Conservation (phyloP, 2,329 filamentous ascomycete genomes). For the Pseudogymnoascus sp. region DNA sequence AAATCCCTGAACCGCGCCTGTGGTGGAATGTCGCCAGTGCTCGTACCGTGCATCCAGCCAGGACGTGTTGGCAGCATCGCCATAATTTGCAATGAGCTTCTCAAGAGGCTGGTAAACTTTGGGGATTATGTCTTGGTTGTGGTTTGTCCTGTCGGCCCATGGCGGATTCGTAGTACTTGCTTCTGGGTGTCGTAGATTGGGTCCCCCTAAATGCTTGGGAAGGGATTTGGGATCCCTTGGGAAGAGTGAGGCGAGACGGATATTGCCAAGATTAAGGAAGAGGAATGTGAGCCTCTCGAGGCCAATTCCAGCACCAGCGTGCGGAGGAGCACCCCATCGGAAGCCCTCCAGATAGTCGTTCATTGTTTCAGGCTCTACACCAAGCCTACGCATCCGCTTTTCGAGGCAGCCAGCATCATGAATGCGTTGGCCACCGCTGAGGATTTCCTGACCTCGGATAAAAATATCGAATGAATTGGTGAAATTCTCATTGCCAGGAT, state of each 20-base stretch:
- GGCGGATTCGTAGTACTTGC: constrained; percentile 70
- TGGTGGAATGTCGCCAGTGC: constrained; percentile 73
- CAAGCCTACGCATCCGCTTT: constrained; percentile 66
- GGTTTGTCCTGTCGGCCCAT: constrained; percentile 43
- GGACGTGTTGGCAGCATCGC: constrained; percentile 86
- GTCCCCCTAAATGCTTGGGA: constrained; percentile 56
- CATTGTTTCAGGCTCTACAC: constrained; percentile 75
- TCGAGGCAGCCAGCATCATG: constrained; percentile 70
- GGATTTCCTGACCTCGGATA: constrained; percentile 84
- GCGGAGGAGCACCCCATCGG: constrained; percentile 79
- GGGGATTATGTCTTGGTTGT: constrained; percentile 38
- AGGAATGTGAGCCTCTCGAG: constrained; percentile 84
- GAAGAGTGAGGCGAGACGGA: constrained; percentile 81
- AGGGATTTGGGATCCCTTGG: constrained; percentile 83
- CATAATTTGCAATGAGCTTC: constrained; percentile 90
- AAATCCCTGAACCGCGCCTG: constrained; percentile 79
- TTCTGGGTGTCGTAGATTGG: constrained; percentile 73
- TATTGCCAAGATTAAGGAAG: constrained; percentile 78
- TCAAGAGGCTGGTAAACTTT: constrained; percentile 65
- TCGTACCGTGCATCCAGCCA: constrained; percentile 87
- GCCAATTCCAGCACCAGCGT: constrained; percentile 84
- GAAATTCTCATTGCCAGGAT: constrained; percentile 61
- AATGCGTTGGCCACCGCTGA: constrained; percentile 88
- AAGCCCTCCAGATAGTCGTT: constrained; percentile 86
- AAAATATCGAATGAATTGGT: constrained; percentile 97